Evolutionary conservation across 495 filamentous ascomycete species (phyloP).

Genomic region (Penicillium coffeae): DNA sequence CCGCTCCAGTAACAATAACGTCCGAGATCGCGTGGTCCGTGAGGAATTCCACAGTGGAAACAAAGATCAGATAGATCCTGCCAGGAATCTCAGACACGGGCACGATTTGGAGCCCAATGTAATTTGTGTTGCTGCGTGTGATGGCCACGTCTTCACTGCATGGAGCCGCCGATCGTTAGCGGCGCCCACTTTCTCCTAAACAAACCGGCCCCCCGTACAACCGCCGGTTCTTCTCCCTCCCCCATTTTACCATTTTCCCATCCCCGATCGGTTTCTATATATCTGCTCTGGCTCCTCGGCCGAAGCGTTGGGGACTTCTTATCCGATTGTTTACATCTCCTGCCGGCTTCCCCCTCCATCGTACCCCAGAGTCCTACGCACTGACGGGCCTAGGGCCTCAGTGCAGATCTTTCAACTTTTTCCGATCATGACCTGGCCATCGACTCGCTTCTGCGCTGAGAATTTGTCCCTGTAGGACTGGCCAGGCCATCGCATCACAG

Average conservation of each 20-base stretch:
- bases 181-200: constrained; percentile 27
- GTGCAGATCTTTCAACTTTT: constrained; percentile 30
- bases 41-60: constrained; percentile 12
- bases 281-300: neutral
- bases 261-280: neutral
- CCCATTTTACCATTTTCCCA: neutral
- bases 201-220: constrained; percentile 16
- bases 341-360: neutral
- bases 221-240: constrained; percentile 5
- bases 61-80: neutral
- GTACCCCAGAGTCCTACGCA: constrained; percentile 19
- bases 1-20: neutral
- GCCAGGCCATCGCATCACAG: constrained; percentile 1
- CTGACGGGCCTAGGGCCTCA: constrained; percentile 37
- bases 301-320: neutral
- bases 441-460: constrained; percentile 14
- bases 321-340: neutral
- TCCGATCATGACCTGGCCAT: constrained; percentile 37
- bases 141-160: constrained; percentile 29
- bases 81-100: neutral
- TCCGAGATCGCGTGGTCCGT: constrained; percentile 15
- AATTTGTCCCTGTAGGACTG: constrained; percentile 18
- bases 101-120: neutral
- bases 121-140: constrained; percentile 20
- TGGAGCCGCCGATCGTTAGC: constrained; percentile 29